Conservation (phyloP, 2,329 filamentous ascomycete species). For the Pezicula neosporulosa region DNA sequence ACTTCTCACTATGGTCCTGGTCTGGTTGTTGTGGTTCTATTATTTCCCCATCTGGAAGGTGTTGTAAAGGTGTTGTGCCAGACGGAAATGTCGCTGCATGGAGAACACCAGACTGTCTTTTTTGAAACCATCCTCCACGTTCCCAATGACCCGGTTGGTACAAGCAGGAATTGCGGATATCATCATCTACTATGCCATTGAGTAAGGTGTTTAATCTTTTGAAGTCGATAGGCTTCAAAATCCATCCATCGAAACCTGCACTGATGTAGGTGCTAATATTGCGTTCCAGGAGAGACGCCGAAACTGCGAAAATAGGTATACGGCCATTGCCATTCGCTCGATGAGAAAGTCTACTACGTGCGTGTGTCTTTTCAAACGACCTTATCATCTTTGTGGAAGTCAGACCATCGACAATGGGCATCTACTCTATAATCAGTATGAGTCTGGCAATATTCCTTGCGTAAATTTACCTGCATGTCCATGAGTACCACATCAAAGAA, state of each 20-base stretch:
- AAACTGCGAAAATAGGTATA: conserved; percentile 82
- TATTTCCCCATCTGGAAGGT: background rate
- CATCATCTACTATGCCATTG: conserved; percentile 61
- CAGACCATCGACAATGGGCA: conserved; percentile 87
- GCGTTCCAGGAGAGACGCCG: conserved; percentile 73
- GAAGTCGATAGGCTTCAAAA: conserved; percentile 85
- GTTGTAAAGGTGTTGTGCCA: conserved; percentile 4
- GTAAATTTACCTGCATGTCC: conserved; percentile 77
- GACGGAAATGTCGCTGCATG: conserved; percentile 7
- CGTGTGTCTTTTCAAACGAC: conserved; percentile 58
- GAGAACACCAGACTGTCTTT: conserved; percentile 4
- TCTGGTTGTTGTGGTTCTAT: background rate
- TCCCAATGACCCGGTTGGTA: conserved; percentile 78
- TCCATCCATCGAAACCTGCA: conserved; percentile 86
- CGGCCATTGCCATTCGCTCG: conserved; percentile 59
- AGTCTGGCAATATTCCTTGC: no score
- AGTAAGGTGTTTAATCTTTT: conserved; percentile 68
- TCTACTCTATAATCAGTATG: conserved; percentile 46
- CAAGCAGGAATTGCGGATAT: conserved; percentile 55
- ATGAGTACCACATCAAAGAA: conserved; percentile 79
- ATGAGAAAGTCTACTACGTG: conserved; percentile 49
- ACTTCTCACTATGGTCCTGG: conserved; percentile 11
- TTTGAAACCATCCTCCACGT: conserved; percentile 75
- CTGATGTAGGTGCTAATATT: conserved; percentile 67
- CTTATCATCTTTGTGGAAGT: conserved; percentile 82